These are phyloP conservation scores for Theileria annulata DNA, from an alignment of 169 alveolate species.

Conservation along the genomic window DNA sequence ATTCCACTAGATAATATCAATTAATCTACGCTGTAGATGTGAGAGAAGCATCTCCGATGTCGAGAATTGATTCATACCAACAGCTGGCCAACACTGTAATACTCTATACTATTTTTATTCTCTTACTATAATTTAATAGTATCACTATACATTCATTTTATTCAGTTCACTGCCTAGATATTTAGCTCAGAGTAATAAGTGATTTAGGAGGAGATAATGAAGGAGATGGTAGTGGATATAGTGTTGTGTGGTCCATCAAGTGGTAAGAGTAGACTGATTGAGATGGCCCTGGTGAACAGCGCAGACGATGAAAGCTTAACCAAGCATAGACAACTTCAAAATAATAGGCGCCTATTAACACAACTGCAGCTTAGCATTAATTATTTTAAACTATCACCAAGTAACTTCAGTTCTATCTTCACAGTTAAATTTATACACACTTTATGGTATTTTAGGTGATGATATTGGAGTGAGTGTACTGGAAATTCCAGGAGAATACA, in stretches of 20 bases:
- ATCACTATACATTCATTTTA: too few species aligned
- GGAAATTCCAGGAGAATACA: constrained; percentile 60
- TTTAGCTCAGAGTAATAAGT: background rate
- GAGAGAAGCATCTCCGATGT: constrained; percentile 9
- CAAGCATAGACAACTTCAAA: constrained; percentile 10
- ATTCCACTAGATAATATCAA: too few species aligned
- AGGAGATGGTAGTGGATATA: constrained; percentile 39
- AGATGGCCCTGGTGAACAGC: constrained; percentile 55
- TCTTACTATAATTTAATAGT: too few species aligned
- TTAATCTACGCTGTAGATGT: background rate
- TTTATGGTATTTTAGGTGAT: background rate
- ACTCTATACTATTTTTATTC: too few species aligned
- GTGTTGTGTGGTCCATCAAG: constrained; percentile 64
- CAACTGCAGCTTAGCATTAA: constrained; percentile 5
- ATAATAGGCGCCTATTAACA: background rate
- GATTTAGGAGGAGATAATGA: constrained; percentile 9
- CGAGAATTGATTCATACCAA: constrained; percentile 7
- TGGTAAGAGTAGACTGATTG: constrained; percentile 66
- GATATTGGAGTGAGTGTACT: constrained; percentile 1
- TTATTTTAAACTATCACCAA: constrained; percentile 1
- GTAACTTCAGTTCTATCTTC: background rate
- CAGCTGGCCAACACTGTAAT: constrained; percentile 9
- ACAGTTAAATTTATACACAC: background rate
- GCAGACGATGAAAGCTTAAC: constrained; percentile 54
- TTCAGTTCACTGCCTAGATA: too few species aligned